Conservation (phyloP, 140 eudicot species). For the Senecio squalidus region DNA sequence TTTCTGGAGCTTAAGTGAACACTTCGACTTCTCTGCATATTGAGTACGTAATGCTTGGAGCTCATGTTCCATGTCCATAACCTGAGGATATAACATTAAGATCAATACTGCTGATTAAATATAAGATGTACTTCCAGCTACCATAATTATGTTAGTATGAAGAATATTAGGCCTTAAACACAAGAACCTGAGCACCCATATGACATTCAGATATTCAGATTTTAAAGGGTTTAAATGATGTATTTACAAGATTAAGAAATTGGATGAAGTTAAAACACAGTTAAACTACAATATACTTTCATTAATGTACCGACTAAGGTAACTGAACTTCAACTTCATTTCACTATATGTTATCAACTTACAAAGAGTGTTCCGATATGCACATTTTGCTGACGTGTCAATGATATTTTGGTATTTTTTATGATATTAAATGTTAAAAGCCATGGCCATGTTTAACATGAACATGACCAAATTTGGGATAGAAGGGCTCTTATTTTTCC, state of each 20-base stretch:
- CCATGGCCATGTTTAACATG: background rate
- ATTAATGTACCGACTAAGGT: too few relatives aligned
- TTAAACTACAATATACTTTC: too few relatives aligned
- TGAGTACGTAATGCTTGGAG: conserved; percentile 77
- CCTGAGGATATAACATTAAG: conserved; percentile 37
- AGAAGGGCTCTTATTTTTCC: background rate
- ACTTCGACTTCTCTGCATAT: conserved; percentile 76
- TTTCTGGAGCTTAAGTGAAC: conserved; percentile 76
- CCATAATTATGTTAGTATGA: background rate
- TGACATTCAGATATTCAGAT: too few relatives aligned
- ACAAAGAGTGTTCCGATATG: too few relatives aligned
- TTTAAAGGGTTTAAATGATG: background rate
- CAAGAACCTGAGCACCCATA: background rate
- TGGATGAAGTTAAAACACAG: background rate
- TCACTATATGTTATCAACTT: too few relatives aligned
- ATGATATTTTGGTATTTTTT: too few relatives aligned
- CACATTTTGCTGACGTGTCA: too few relatives aligned
- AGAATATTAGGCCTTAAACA: background rate
- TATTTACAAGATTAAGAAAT: conserved; percentile 1
- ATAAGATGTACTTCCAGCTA: background rate
- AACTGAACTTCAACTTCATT: too few relatives aligned
- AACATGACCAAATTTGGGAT: background rate
- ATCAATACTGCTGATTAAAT: background rate
- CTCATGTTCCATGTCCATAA: conserved; percentile 98
- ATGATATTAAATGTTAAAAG: background rate